A percentile compares a stretch with the other conserved stretches of the same genome.
Conservation (phyloP, 352 stramenopile genomes). For the Phytophthora sp. region DNA sequence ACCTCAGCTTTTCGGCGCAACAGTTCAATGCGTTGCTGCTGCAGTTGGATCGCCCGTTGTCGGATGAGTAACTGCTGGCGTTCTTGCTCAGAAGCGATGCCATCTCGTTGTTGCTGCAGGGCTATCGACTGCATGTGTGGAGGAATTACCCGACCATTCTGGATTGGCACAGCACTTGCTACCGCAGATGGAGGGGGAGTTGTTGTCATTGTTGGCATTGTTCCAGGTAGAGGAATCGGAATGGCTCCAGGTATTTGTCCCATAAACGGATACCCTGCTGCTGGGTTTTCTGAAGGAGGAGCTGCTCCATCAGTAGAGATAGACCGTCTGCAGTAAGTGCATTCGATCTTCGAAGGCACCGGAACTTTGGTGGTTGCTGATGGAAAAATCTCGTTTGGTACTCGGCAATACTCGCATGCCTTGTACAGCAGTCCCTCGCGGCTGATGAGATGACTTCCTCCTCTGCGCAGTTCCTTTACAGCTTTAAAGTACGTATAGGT, state of each 20-base stretch:
- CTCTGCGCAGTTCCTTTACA: slow-evolving; percentile 47
- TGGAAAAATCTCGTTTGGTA: slow-evolving; percentile 72
- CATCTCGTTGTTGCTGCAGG: slow-evolving; percentile 26
- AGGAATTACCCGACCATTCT: slow-evolving; percentile 28
- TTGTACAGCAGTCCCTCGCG: slow-evolving; percentile 58
- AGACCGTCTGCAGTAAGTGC: slow-evolving; percentile 59
- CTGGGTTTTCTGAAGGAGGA: slow-evolving; percentile 24
- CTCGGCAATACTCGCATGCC: slow-evolving; percentile 59
- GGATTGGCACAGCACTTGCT: not conserved
- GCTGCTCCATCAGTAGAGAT: slow-evolving; percentile 48
- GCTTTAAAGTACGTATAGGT: slow-evolving; percentile 77
- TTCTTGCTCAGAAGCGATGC: slow-evolving; percentile 6
- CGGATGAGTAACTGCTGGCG: slow-evolving; percentile 5
- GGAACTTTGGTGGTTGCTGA: slow-evolving; percentile 60
- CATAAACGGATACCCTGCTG: slow-evolving; percentile 20
- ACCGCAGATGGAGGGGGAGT: not conserved
- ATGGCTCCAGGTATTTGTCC: slow-evolving; percentile 19
- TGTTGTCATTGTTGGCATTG: slow-evolving; percentile 14
- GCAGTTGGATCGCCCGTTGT: slow-evolving; percentile 10
- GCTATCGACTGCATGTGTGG: slow-evolving; percentile 26
- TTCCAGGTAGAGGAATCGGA: slow-evolving; percentile 7
- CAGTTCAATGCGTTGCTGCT: slow-evolving; percentile 14
- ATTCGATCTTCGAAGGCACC: slow-evolving; percentile 69
- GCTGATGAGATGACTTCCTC: slow-evolving; percentile 41
- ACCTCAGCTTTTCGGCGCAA: slow-evolving; percentile 27